A percentile compares a stretch with the other conserved stretches of the same genome.
These are phyloP conservation scores for Cryptococcus amylolentus DNA, from an alignment of 1,284 basidiomycete genomes.

Conservation along the genomic window DNA sequence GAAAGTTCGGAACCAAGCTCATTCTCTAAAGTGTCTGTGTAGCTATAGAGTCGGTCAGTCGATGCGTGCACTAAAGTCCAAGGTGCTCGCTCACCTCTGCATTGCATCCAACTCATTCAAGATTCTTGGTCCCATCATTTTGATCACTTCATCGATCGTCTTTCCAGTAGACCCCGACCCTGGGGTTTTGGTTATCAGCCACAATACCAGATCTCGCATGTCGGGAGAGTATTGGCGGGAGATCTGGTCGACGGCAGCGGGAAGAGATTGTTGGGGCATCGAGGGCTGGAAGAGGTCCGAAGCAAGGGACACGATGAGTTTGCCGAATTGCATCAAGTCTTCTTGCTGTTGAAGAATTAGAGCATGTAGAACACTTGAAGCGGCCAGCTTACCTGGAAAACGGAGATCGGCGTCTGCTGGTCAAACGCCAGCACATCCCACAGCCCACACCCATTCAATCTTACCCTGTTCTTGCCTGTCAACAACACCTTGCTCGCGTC, in stretches of 20 bases:
- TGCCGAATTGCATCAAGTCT: conserved; percentile 81
- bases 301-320: conserved; percentile 76
- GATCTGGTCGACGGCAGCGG: conserved; percentile 74
- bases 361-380: not conserved
- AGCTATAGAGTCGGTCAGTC: conserved; percentile 51
- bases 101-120: conserved; percentile 79
- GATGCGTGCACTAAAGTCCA: not conserved
- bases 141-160: conserved; percentile 73
- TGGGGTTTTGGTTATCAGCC: conserved; percentile 63
- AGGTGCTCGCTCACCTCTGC: conserved; percentile 61
- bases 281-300: conserved; percentile 53
- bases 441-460: conserved; percentile 76
- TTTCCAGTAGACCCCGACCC: conserved; percentile 52
- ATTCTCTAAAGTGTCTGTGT: conserved; percentile 75
- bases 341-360: conserved; percentile 60
- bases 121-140: conserved; percentile 71
- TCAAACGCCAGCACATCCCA: conserved; percentile 80
- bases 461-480: conserved; percentile 81
- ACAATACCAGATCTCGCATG: conserved; percentile 73
- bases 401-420: conserved; percentile 58
- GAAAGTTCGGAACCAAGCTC: conserved; percentile 90
- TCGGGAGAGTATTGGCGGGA: conserved; percentile 73
- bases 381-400: conserved; percentile 55
- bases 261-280: conserved; percentile 49
- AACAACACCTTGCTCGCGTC: conserved; percentile 85